Evolutionary conservation across 208 protist species (phyloP).

Genomic region (Kentomonas sorsogonicus): DNA sequence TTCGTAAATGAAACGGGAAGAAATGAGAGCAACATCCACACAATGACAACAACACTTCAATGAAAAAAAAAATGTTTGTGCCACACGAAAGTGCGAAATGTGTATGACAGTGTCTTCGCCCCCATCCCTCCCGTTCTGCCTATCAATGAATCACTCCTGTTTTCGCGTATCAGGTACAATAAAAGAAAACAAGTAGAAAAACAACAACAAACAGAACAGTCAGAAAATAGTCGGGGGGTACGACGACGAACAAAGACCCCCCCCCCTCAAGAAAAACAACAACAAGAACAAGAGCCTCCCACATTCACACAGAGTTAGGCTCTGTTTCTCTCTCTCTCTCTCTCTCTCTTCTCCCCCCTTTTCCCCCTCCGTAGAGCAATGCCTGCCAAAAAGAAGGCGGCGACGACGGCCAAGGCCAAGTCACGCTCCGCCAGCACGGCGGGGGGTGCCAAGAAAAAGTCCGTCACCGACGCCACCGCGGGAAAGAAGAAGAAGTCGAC

Average conservation of each 20-base stretch:
- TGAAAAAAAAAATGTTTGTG: too few species aligned
- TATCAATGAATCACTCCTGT: too few species aligned
- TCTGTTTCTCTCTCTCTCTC: not conserved
- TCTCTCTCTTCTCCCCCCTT: not conserved
- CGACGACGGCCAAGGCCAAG: constrained; percentile 15
- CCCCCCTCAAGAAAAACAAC: not conserved
- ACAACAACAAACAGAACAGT: constrained; percentile 2
- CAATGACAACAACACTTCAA: too few species aligned
- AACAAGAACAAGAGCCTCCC: not conserved
- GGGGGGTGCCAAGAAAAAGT: constrained; percentile 17
- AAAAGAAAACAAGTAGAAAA: not conserved
- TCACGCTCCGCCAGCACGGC: constrained; percentile 3
- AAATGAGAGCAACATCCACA: too few species aligned
- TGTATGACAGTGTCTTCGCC: too few species aligned
- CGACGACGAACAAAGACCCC: not conserved
- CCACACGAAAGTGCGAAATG: too few species aligned
- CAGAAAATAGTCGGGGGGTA: too few species aligned
- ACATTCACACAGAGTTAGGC: not conserved
- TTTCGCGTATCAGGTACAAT: too few species aligned
- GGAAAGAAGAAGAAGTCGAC: constrained; percentile 3
- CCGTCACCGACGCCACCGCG: constrained; percentile 10
- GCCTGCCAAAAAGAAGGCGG: constrained; percentile 31
- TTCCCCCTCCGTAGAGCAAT: constrained; percentile 12
- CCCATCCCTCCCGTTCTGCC: too few species aligned
- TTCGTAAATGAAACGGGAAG: too few species aligned